Evolutionary conservation across 2,329 filamentous ascomycete species (phyloP), one percentile per base, ranked within the genome.

Genomic region (Coniochaeta ligniaria): DNA sequence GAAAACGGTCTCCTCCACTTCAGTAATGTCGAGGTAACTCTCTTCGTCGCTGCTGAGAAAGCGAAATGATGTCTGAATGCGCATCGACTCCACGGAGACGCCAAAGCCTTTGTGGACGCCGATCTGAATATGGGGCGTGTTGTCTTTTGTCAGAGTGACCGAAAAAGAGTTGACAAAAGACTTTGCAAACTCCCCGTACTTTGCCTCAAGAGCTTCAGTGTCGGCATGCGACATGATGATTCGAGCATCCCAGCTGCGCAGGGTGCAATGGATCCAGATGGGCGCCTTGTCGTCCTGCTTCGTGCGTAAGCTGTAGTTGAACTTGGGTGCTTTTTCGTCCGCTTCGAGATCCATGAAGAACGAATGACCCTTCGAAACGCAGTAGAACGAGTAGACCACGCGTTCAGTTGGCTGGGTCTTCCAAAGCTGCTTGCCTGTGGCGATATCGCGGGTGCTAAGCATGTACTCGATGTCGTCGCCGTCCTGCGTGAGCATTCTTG

Each of bases 221-320:
- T 58, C 33, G 9, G 14, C 26, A 33, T 58, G 56, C 4, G 56
- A 41, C 56, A 58, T 58, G 22, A 45, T 20, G 22, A 58, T 33
- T 2, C 36, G 56, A 45, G 26, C 35, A 20, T 58, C 56, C 56
- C 56, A 58, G 56, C 33, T 58, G 26, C 56, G 56, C 36, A 58
- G 22, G 24, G 33, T 20, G 26, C 56, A 31, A 31, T 58, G 56
- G 9, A 58, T 45, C 56, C 56, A 58, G 56, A 58, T 45, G 2
- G 56, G 56, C 11, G 56, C 17, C 36, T 58, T 58, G 36, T 58
- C 56, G 22, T 58, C 56, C 20, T 58, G 22, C 35, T 58, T 43
- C 11, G 35, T 45, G 38, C 26, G 56, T 1, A 58, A 45, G 38
- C n/a, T 9, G 38, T 58, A 58, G 22, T 31, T 58, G 56, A 58